Evolutionary conservation across 179 eudicot genomes (phyloP).

Genomic region (Heliamphora pulchella): DNA sequence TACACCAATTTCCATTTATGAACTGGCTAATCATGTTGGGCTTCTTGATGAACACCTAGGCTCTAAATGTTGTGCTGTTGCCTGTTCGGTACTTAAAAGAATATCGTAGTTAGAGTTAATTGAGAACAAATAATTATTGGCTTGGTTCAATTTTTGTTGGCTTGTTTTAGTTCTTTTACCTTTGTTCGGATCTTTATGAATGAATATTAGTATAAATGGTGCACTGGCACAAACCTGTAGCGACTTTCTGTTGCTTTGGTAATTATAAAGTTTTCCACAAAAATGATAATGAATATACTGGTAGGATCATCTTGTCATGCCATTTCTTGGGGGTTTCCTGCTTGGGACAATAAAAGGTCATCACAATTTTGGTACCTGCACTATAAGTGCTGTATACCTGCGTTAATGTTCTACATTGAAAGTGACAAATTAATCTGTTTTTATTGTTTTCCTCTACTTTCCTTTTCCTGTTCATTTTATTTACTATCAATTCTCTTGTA

Average conservation of each 20-base stretch:
- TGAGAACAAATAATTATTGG: not conserved
- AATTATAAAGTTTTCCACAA: not conserved
- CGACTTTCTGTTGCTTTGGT: not conserved
- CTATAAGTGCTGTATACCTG: too few species aligned
- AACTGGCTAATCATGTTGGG: too few species aligned
- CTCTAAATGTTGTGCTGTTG: too few species aligned
- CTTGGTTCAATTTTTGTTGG: not conserved
- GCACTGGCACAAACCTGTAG: not conserved
- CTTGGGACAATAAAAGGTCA: conserved; percentile 5
- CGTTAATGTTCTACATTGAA: not conserved
- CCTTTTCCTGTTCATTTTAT: conserved; percentile 5
- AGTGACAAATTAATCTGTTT: not conserved
- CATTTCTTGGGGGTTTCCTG: not conserved
- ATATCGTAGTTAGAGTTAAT: too few species aligned
- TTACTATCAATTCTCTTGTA: too few species aligned
- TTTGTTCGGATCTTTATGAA: not conserved
- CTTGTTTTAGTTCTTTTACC: not conserved
- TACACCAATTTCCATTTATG: too few species aligned
- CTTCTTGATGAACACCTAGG: too few species aligned
- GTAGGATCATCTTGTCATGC: not conserved
- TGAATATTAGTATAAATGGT: not conserved
- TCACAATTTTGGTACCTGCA: not conserved
- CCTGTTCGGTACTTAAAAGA: too few species aligned
- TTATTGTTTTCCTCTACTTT: not conserved
- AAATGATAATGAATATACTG: not conserved